A percentile compares a stretch with the other conserved stretches of the same genome.
These are phyloP conservation scores for Anisodus acutangulus DNA, from an alignment of 257 asterid genomes.

Conservation along the genomic window DNA sequence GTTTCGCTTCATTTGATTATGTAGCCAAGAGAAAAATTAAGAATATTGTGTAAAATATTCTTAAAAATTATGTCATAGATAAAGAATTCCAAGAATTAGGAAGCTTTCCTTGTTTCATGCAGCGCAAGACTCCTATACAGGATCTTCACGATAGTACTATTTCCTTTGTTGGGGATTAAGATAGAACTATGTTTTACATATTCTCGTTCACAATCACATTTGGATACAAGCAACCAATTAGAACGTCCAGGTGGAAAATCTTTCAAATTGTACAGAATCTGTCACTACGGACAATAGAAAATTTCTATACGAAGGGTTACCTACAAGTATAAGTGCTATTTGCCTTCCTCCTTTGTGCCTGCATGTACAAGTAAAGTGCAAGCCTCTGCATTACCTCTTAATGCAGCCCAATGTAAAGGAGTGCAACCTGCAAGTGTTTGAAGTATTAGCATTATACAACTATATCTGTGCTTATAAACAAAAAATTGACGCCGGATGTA, in stretches of 20 bases:
- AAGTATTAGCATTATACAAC: neutral
- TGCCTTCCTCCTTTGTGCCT: conserved; percentile 85
- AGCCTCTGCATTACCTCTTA: conserved; percentile 89
- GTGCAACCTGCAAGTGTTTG: conserved; percentile 70
- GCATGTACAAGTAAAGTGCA: conserved; percentile 91
- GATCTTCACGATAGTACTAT: neutral
- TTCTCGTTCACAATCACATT: neutral
- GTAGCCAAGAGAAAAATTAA: too few species aligned
- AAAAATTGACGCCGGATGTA: neutral
- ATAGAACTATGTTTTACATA: neutral
- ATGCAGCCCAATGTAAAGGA: conserved; percentile 97
- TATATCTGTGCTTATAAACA: neutral
- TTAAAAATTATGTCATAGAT: neutral
- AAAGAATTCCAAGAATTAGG: neutral
- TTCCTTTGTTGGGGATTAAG: neutral
- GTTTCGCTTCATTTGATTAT: too few species aligned
- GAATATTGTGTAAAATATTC: too few species aligned
- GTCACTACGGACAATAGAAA: neutral
- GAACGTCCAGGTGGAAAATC: neutral
- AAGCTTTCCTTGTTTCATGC: neutral
- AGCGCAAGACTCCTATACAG: neutral
- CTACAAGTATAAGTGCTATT: conserved; percentile 88
- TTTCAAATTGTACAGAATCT: neutral
- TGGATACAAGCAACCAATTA: conserved; percentile 1
- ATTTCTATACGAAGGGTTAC: conserved; percentile 48